Conservation (phyloP, 2,329 filamentous ascomycete genomes). For the Fusarium liriodendri region DNA sequence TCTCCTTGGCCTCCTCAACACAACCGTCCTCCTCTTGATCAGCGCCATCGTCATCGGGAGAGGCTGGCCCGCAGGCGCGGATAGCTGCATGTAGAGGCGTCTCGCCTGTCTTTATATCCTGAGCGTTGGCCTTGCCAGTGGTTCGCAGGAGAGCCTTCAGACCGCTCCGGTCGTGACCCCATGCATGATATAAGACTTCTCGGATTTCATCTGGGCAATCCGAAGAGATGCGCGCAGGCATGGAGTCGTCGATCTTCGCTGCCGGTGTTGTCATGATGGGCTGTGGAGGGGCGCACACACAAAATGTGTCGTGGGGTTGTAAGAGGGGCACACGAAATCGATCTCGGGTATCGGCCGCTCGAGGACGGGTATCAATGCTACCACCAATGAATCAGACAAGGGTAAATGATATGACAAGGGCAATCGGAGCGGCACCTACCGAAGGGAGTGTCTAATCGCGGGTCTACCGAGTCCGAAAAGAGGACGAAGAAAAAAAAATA, state of each 20-base stretch:
- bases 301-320: conserved; percentile 25
- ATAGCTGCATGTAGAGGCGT: conserved; percentile 92
- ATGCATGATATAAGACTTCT: conserved; percentile 65
- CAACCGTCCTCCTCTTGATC: conserved; percentile 54
- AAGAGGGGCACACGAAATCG: conserved; percentile 29
- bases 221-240: conserved; percentile 64
- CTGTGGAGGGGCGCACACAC: conserved; percentile 21
- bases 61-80: conserved; percentile 71
- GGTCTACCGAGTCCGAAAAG: not conserved
- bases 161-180: conserved; percentile 70
- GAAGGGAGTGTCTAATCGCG: not conserved
- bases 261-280: conserved; percentile 45
- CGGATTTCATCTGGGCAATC: conserved; percentile 63
- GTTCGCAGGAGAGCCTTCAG: conserved; percentile 77
- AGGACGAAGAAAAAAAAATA: not conserved
- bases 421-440: not conserved
- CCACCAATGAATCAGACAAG: conserved; percentile 10
- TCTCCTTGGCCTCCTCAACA: conserved; percentile 72
- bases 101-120: conserved; percentile 86
- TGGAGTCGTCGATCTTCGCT: conserved; percentile 59
- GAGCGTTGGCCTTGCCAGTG: conserved; percentile 75
- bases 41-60: conserved; percentile 37
- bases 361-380: not conserved
- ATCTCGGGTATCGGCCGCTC: conserved; percentile 1
- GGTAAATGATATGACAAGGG: not conserved